These are phyloP conservation scores for Candida sojae DNA, from an alignment of 1,139 yeast species.

Conservation along the genomic window DNA sequence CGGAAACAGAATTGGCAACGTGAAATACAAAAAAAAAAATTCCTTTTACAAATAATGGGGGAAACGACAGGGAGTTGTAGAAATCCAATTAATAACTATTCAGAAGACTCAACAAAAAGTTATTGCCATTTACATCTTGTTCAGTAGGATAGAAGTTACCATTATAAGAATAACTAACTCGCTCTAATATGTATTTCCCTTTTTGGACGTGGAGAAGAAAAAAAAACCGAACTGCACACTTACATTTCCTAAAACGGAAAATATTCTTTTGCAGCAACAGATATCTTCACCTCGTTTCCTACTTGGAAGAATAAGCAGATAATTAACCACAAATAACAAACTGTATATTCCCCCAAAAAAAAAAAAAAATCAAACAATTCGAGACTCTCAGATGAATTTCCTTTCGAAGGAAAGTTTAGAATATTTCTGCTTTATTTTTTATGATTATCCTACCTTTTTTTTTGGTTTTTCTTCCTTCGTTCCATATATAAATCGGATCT, in stretches of 20 bases:
- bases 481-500: slow-evolving; percentile 1
- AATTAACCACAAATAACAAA: neutral
- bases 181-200: neutral
- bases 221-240: neutral
- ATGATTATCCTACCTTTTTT: neutral
- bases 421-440: neutral
- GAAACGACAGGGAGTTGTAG: neutral
- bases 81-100: no score
- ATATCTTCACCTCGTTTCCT: neutral
- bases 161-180: neutral
- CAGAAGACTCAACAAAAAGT: neutral
- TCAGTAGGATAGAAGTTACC: no score
- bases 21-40: neutral
- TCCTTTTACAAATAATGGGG: neutral
- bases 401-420: neutral
- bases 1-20: neutral
- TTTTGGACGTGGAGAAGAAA: neutral
- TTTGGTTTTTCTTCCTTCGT: neutral
- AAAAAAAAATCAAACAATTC: neutral
- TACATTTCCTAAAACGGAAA: slow-evolving; percentile 1
- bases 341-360: neutral
- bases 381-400: neutral
- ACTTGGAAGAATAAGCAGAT: neutral
- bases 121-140: neutral
- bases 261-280: neutral